Evolutionary conservation across 2,329 filamentous ascomycete species (phyloP), one percentile per base, ranked within the genome.

Genomic region (Cryoendolithus antarcticus): DNA sequence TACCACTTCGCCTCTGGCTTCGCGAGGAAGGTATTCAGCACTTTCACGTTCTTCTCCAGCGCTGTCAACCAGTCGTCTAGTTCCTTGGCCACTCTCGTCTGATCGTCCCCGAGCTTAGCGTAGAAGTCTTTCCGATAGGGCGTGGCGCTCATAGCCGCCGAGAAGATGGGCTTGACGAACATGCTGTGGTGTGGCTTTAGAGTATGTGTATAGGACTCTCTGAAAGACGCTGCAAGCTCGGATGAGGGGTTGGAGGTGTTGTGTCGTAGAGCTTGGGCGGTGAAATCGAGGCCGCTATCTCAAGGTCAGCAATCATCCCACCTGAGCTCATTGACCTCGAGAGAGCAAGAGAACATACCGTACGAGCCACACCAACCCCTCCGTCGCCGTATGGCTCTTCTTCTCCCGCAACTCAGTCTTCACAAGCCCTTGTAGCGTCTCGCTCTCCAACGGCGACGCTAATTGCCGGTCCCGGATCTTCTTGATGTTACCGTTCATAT

Each of bases 61-160:
- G 81, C 76, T n/a, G 63, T 66, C 45, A 96, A 69, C 73, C 89
- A 95, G 47, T 67, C 65, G 51, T 70, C 65, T 54, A 95, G 62
- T 56, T 82, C 75, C 40, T 63, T 57, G 37, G 70, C 53, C 35
- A 91, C 80, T 62, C 80, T 75, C 9, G 55, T 56, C 30, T 72
- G 62, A 55, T 84, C 74, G 12, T 69, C 67, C 30, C 83, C 86
- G 32, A 98, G 71, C 74, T 95, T 94, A 48, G 65, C 65, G 61
- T 95, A 96, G 60, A 98, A 96, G 63, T 89, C 84, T 60, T 84
- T 85, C 51, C 89, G 77, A 72, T 95, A 94, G 2, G 91, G 91
- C 51, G 83, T 89, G 11, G 86, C 88, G 51, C 76, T 75, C 86
- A 96, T 94, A 60, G 89, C 89, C 45, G 86, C 82, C 53, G 74